A percentile compares a stretch with the other conserved stretches of the same genome.
phyloP scores from a whole-genome alignment of 2,329 filamentous ascomycete genomes.

The Pleomassaria siparia region DNA sequence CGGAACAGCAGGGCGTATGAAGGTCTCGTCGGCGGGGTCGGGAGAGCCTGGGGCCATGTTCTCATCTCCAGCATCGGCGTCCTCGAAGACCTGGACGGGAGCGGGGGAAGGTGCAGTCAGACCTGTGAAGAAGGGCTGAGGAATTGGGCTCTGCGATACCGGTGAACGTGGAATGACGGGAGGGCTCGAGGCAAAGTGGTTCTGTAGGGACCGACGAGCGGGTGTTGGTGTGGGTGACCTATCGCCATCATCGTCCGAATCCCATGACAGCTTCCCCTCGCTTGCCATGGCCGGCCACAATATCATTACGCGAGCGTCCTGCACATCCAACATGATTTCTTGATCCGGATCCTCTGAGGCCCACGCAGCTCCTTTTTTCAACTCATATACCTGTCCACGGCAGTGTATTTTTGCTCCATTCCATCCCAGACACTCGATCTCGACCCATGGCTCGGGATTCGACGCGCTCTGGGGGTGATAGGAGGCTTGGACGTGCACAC shows the following conservation, averaged over 20 bases:
- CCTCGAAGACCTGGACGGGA: conserved; percentile 42
- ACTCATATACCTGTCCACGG: conserved; percentile 80
- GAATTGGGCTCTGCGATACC: conserved; percentile 68
- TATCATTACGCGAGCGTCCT: conserved; percentile 85
- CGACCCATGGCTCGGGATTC: conserved; percentile 74
- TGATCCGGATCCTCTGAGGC: conserved; percentile 83
- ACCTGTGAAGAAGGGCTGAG: conserved; percentile 46
- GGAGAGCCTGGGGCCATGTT: conserved; percentile 21
- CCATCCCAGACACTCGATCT: conserved; percentile 92
- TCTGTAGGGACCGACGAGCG: conserved; percentile 35
- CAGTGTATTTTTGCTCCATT: conserved; percentile 94
- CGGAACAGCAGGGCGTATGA: conserved; percentile 31
- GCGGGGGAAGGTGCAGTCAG: conserved; percentile 38
- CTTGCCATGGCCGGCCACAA: conserved; percentile 70
- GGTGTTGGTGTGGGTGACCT: too few species aligned
- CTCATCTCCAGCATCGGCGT: conserved; percentile 35
- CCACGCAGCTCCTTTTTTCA: conserved; percentile 86
- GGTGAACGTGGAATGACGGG: conserved; percentile 72
- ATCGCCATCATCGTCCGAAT: conserved; percentile 59
- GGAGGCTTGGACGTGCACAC: conserved; percentile 85
- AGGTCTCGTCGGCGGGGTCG: conserved; percentile 27
- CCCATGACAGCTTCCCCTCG: conserved; percentile 50
- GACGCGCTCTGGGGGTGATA: conserved; percentile 71
- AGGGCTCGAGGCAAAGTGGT: conserved; percentile 60
- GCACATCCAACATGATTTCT: conserved; percentile 94